A percentile compares a stretch with the other conserved stretches of the same genome.
Conservation (phyloP, 2,329 filamentous ascomycete genomes). For the Penicillium capsulatum region DNA sequence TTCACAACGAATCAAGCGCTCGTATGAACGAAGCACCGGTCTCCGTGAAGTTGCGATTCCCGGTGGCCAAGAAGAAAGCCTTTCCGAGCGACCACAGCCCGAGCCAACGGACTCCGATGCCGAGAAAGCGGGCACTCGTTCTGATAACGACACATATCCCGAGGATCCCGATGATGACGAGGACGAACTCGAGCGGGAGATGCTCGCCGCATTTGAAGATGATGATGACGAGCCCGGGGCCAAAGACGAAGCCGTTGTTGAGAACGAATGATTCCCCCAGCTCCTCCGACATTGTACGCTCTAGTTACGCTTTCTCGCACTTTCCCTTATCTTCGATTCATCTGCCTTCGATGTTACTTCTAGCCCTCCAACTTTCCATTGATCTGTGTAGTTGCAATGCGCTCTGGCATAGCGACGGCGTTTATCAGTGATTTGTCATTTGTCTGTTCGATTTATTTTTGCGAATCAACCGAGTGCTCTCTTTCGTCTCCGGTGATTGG, state of each 20-base stretch:
- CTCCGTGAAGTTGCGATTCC: constrained; percentile 36
- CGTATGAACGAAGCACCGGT: constrained; percentile 39
- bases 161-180: constrained; percentile 41
- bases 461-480: not conserved
- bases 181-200: constrained; percentile 50
- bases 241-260: constrained; percentile 33
- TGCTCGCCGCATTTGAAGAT: constrained; percentile 58
- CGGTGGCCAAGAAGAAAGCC: constrained; percentile 8
- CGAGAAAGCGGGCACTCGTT: constrained; percentile 27
- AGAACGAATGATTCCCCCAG: constrained; percentile 35
- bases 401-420: constrained; percentile 32
- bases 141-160: constrained; percentile 25
- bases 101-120: constrained; percentile 24
- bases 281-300: no score
- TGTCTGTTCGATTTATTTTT: constrained; percentile 6
- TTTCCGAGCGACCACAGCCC: not conserved
- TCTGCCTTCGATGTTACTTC: not conserved
- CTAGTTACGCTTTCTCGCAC: constrained; percentile 2
- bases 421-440: constrained; percentile 13
- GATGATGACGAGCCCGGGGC: constrained; percentile 33
- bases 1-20: constrained; percentile 41
- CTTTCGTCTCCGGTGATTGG: no score
- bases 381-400: constrained; percentile 24
- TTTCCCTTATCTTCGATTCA: not conserved
- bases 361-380: not conserved